A percentile compares a stretch with the other conserved stretches of the same genome.
Conservation (phyloP, 2,329 filamentous ascomycete genomes). For the Colletotrichum agaves region DNA sequence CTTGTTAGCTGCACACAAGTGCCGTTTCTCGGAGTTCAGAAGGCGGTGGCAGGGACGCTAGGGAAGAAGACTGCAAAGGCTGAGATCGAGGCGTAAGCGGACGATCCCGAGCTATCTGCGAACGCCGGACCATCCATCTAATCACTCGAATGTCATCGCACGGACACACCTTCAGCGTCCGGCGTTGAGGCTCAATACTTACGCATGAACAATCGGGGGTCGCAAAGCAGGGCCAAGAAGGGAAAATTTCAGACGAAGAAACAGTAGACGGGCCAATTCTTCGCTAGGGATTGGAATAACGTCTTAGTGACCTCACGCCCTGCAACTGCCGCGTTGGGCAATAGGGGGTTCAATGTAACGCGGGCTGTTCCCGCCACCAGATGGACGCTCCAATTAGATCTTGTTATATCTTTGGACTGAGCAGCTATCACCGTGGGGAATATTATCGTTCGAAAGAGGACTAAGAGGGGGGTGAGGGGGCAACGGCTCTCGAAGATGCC, state of each 20-base stretch:
- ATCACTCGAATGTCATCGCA: not conserved
- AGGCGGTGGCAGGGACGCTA: conserved; percentile 2
- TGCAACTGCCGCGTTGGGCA: conserved; percentile 9
- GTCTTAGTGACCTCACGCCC: not conserved
- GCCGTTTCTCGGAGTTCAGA: not conserved
- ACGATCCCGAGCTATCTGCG: conserved; percentile 26
- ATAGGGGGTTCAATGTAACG: not conserved
- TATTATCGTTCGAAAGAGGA: not conserved
- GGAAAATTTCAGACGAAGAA: conserved; percentile 9
- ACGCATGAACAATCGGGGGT: conserved; percentile 19
- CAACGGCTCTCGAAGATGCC: not conserved
- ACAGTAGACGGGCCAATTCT: conserved; percentile 1
- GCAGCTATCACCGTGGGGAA: not conserved
- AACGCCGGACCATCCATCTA: conserved; percentile 9
- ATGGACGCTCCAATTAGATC: not conserved
- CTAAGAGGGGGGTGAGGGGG: too few relatives aligned
- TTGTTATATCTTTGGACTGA: conserved; percentile 2
- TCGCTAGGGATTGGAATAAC: not conserved
- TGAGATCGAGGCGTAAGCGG: conserved; percentile 8
- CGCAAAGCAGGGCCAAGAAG: not conserved
- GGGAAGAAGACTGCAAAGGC: conserved; percentile 41
- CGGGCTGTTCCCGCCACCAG: not conserved
- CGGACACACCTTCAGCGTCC: not conserved
- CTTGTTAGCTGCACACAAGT: not conserved
- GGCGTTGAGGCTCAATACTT: not conserved